Percentiles rank a stretch among this genome's conserved stretches.
These are phyloP conservation scores for Fraxinus excelsior DNA, from an alignment of 257 asterid species.

Conservation along the genomic window DNA sequence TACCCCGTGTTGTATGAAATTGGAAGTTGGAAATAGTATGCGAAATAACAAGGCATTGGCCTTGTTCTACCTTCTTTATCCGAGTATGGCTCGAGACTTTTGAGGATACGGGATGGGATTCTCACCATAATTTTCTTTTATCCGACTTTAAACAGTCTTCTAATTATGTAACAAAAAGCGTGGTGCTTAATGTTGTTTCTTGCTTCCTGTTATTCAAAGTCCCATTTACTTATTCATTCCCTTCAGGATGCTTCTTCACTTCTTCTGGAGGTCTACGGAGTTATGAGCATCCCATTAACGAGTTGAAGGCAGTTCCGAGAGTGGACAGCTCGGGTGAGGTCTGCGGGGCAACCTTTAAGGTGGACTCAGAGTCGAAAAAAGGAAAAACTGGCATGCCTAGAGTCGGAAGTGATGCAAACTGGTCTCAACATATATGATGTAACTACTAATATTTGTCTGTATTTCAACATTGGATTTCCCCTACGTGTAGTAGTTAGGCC, in stretches of 20 bases:
- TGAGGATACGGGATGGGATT: not conserved
- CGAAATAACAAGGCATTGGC: not conserved
- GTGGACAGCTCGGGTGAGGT: slow-evolving; percentile 92
- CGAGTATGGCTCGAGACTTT: not conserved
- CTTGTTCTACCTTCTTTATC: not conserved
- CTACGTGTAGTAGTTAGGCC: not conserved
- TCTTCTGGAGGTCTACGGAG: slow-evolving; percentile 92
- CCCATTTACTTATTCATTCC: not conserved
- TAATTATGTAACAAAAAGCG: not conserved
- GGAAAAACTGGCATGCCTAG: slow-evolving; percentile 70
- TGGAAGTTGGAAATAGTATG: not conserved
- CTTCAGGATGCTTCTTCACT: slow-evolving; percentile 86
- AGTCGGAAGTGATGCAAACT: slow-evolving; percentile 92
- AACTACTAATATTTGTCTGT: not conserved
- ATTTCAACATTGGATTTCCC: not conserved
- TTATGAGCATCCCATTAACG: slow-evolving; percentile 81
- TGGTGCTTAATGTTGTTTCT: not conserved
- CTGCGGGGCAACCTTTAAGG: slow-evolving; percentile 81
- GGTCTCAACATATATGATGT: slow-evolving; percentile 7
- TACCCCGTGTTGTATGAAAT: not conserved
- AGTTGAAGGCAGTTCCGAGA: slow-evolving; percentile 88
- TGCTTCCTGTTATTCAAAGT: not conserved
- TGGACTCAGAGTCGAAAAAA: slow-evolving; percentile 68
- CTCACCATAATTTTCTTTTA: too few species aligned
- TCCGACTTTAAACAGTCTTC: not conserved